phyloP scores from a whole-genome alignment of 306 rosid species.

The Lotus japonicus region DNA sequence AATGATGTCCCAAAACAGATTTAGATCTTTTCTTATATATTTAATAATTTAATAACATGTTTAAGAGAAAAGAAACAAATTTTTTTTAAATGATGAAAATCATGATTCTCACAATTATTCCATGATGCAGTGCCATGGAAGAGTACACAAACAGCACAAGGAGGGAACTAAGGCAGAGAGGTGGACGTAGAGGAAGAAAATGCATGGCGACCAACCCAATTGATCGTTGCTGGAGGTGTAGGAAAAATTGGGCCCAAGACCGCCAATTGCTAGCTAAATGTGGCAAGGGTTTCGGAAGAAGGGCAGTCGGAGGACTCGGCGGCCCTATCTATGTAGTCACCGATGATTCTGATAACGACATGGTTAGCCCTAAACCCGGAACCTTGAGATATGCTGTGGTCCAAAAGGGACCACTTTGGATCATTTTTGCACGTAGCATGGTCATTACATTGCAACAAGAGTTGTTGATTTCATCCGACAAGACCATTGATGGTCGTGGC shows the following conservation, averaged over 20 bases:
- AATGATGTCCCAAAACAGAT: no score
- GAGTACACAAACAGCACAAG: conserved; percentile 23
- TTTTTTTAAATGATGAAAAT: no score
- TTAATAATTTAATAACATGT: no score
- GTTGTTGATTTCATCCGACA: conserved; percentile 50
- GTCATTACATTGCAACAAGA: conserved; percentile 44
- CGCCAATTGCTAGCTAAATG: conserved; percentile 53
- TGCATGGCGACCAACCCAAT: conserved; percentile 77
- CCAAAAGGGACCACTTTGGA: conserved; percentile 69
- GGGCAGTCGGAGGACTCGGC: conserved; percentile 46
- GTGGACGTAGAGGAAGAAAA: neutral
- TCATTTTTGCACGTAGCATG: conserved; percentile 57
- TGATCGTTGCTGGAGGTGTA: conserved; percentile 85
- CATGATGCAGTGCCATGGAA: neutral
- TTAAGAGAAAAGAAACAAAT: no score
- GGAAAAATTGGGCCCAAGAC: conserved; percentile 41
- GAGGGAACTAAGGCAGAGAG: conserved; percentile 27
- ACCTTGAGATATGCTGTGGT: conserved; percentile 50
- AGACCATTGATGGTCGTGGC: conserved; percentile 91
- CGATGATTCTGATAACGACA: conserved; percentile 44
- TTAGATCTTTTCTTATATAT: no score
- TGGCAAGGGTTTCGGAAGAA: conserved; percentile 62
- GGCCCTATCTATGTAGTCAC: conserved; percentile 50
- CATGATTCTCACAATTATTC: neutral
- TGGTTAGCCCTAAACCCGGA: conserved; percentile 47